A percentile compares a stretch with the other conserved stretches of the same genome.
These are phyloP conservation scores for Fusarium tricinctum DNA, from an alignment of 2,329 filamentous ascomycete genomes.

Conservation along the genomic window DNA sequence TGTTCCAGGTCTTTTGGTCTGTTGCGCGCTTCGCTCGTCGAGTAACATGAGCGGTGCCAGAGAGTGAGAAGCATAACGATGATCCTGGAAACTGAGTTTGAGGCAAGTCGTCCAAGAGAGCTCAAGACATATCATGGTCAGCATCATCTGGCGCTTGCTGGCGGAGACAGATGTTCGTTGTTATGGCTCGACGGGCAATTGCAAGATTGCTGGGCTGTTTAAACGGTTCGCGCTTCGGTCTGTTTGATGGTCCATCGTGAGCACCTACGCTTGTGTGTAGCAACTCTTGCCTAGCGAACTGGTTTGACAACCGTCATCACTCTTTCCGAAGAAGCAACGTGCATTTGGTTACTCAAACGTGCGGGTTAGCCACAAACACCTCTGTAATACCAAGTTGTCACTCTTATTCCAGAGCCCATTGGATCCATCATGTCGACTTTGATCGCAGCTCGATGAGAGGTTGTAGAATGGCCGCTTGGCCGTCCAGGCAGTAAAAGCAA, in stretches of 20 bases:
- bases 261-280: conserved; percentile 33
- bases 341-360: conserved; percentile 33
- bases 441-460: not conserved
- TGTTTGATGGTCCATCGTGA: conserved; percentile 18
- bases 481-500: conserved; percentile 5
- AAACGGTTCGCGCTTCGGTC: conserved; percentile 15
- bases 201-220: conserved; percentile 8
- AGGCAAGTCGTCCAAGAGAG: conserved; percentile 3
- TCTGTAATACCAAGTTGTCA: conserved; percentile 37
- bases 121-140: conserved; percentile 36
- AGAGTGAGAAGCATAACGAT: conserved; percentile 31
- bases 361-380: conserved; percentile 34
- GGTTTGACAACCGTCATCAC: conserved; percentile 43
- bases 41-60: conserved; percentile 18
- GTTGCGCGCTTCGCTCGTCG: conserved; percentile 25
- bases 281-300: conserved; percentile 22
- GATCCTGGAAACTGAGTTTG: conserved; percentile 9
- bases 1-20: conserved; percentile 16
- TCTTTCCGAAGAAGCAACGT: conserved; percentile 43
- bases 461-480: conserved; percentile 16
- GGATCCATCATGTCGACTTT: conserved; percentile 15
- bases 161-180: conserved; percentile 10
- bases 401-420: conserved; percentile 14
- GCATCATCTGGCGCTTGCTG: conserved; percentile 13
- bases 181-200: conserved; percentile 9